Evolutionary conservation across 2,329 filamentous ascomycete genomes (phyloP), one percentile per base, ranked within the genome.

Genomic region (Ceratocystis colombiana): DNA sequence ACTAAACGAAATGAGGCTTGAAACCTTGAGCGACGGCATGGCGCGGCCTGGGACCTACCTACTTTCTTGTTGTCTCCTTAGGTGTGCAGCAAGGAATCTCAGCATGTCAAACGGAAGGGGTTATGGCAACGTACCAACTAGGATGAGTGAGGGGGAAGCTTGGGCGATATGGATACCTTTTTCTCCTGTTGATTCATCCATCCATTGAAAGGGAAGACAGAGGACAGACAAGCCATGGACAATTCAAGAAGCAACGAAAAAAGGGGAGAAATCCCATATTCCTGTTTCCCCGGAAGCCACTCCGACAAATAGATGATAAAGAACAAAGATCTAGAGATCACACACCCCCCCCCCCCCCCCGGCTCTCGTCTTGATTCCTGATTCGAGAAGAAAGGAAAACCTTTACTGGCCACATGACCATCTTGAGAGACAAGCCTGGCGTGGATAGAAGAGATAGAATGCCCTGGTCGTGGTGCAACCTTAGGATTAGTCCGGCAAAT

Each of bases 331-430:
- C 37, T 15, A 15, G 3, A 41, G 37, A 41, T 41, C 22, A n/a
- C 25, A 46, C 25, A n/a, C 62, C n/a, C 59, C 30, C 17, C 28
- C 25, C 33, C 62, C 28, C 59, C 25, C 33, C 37, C 53, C 12
- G 28, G 41, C 50, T 59, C 28, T 44, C 59, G 17, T 44, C 37
- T 44, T 62, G 37, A 44, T 44, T 44, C 44, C 59, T 62, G n/a
- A 45, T 62, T 45, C 17, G 37, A 44, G 46, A 46, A 66, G 28
- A 48, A 46, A 66, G 46, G 66, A 67, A 67, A 67, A 67, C 48
- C 62, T 67, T 67, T 25, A 46, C 53, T 64, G 62, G 61, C 66
- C 66, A 67, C 66, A 67, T 67, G 66, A 67, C 66, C 50, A 53
- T 50, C 37, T 63, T 67, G 61, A 64, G 66, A 55, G 48, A 67